Evolutionary conservation across 306 rosid species (phyloP).

Genomic region (Sechiopsis laciniata): DNA sequence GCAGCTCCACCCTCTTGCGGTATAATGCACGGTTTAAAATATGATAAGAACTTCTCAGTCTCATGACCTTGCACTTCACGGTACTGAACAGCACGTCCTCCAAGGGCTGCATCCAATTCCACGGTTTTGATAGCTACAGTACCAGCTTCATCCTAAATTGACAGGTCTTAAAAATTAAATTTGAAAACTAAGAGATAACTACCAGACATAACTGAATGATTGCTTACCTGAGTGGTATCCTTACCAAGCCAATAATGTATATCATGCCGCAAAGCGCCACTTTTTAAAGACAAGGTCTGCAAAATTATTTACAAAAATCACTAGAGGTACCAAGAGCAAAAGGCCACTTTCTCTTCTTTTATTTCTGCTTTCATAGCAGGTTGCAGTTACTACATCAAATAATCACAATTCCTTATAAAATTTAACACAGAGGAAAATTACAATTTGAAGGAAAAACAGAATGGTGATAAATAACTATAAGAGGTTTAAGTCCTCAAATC

Average conservation of each 20-base stretch:
- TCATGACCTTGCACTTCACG: constrained; percentile 94
- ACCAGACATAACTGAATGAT: constrained; percentile 10
- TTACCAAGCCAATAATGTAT: constrained; percentile 98
- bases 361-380: constrained; percentile 8
- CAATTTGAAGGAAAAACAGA: neutral
- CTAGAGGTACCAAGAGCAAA: neutral
- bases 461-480: neutral
- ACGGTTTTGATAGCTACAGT: constrained; percentile 88
- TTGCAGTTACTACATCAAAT: constrained; percentile 15
- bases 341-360: neutral
- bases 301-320: constrained; percentile 10
- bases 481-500: neutral
- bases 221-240: constrained; percentile 72
- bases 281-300: constrained; percentile 75
- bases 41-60: constrained; percentile 79
- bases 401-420: constrained; percentile 9
- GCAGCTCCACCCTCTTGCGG: constrained; percentile 91
- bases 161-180: constrained; percentile 26
- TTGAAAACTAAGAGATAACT: constrained; percentile 18
- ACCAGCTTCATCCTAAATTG: constrained; percentile 93
- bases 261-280: constrained; percentile 83
- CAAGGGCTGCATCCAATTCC: constrained; percentile 92
- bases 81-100: constrained; percentile 97
- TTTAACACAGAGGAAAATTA: neutral
- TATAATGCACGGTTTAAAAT: constrained; percentile 90